Percentiles rank a stretch among this genome's conserved stretches.
Conservation (phyloP, 2,329 filamentous ascomycete species). For the Parascedosporium putredinis region DNA sequence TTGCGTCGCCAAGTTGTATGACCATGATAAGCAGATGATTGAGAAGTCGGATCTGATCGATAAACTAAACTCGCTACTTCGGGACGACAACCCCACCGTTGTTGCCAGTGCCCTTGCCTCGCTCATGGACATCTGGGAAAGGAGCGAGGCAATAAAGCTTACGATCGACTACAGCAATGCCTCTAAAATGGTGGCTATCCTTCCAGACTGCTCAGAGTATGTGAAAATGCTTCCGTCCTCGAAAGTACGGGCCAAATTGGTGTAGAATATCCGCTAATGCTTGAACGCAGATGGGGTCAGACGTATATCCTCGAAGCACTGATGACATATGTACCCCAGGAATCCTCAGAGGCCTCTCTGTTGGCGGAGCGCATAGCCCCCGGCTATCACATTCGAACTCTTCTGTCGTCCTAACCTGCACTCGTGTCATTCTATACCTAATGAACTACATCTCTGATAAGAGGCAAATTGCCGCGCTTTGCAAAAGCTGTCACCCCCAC, state of each 20-base stretch:
- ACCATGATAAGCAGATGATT: slow-evolving; percentile 84
- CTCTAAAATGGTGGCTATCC: slow-evolving; percentile 93
- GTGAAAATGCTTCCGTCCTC: no score
- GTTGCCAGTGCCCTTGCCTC: slow-evolving; percentile 87
- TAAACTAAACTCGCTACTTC: slow-evolving; percentile 74
- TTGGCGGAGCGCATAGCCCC: slow-evolving; percentile 88
- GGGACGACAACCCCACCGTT: slow-evolving; percentile 95
- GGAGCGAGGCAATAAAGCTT: slow-evolving; percentile 92
- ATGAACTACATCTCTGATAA: slow-evolving; percentile 98
- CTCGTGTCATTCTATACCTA: slow-evolving; percentile 89
- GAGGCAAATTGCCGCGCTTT: slow-evolving; percentile 76
- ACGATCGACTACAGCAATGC: slow-evolving; percentile 97
- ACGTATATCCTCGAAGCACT: slow-evolving; percentile 96
- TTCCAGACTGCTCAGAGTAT: slow-evolving; percentile 94
- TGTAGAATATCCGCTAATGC: no score
- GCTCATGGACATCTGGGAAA: slow-evolving; percentile 96
- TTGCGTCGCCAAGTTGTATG: slow-evolving; percentile 94
- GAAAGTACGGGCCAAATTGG: no score
- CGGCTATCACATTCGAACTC: slow-evolving; percentile 95
- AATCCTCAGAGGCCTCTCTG: slow-evolving; percentile 75
- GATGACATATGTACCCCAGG: slow-evolving; percentile 95
- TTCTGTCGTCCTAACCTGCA: slow-evolving; percentile 89
- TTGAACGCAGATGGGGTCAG: slow-evolving; percentile 72
- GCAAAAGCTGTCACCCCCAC: slow-evolving; percentile 88
- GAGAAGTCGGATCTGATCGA: slow-evolving; percentile 90